These are phyloP conservation scores for Pythium folliculosum DNA, from an alignment of 352 stramenopile species.

Conservation along the genomic window DNA sequence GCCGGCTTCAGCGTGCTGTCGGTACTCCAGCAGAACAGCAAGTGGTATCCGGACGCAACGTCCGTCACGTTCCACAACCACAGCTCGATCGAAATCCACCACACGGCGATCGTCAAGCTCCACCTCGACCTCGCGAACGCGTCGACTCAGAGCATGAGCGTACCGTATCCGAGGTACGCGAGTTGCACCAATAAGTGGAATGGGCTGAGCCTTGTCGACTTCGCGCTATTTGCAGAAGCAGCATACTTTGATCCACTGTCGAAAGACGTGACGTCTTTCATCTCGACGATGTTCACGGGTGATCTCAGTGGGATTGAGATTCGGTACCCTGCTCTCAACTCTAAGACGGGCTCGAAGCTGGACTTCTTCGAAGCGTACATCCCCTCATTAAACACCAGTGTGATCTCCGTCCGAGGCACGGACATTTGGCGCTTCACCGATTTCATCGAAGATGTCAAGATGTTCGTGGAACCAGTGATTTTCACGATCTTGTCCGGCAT, in stretches of 20 bases:
- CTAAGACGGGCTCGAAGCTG: slow-evolving; percentile 80
- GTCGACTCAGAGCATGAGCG: slow-evolving; percentile 31
- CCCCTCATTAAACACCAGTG: slow-evolving; percentile 75
- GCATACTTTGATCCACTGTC: slow-evolving; percentile 89
- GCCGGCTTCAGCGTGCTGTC: slow-evolving; percentile 80
- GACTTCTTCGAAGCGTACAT: slow-evolving; percentile 87
- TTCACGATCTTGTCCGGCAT: slow-evolving; percentile 87
- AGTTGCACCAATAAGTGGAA: slow-evolving; percentile 80
- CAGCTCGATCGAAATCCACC: slow-evolving; percentile 75
- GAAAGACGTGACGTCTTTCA: slow-evolving; percentile 66
- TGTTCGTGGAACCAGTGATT: slow-evolving; percentile 90
- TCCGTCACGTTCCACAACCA: slow-evolving; percentile 64
- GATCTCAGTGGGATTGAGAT: slow-evolving; percentile 51
- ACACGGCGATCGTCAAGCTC: slow-evolving; percentile 86
- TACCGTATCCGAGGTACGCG: slow-evolving; percentile 63
- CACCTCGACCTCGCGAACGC: slow-evolving; percentile 66
- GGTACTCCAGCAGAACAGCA: slow-evolving; percentile 60
- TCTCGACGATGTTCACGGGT: slow-evolving; percentile 64
- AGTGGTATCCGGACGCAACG: slow-evolving; percentile 82
- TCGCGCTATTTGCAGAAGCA: slow-evolving; percentile 83
- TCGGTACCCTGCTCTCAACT: slow-evolving; percentile 70
- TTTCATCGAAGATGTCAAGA: slow-evolving; percentile 92
- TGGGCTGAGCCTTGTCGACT: slow-evolving; percentile 75
- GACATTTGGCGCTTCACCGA: slow-evolving; percentile 90
- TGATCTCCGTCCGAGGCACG: slow-evolving; percentile 87